Base-by-base conservation (phyloP, 148 eudicot species). In the Silene uniflora region DNA sequence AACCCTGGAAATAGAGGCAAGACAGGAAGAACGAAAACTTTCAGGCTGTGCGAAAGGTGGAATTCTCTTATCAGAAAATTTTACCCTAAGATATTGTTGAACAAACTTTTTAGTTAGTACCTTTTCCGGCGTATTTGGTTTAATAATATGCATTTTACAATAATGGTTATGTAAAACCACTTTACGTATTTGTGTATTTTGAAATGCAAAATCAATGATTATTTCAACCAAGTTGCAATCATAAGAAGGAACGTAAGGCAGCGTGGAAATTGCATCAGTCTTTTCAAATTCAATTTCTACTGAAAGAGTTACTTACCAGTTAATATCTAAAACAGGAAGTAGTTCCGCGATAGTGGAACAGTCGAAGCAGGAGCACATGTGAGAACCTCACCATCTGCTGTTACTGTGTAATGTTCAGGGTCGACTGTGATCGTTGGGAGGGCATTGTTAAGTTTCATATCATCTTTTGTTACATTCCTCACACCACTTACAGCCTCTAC, bases 371-470 rank as follows among this genome's bases (percentile, higher is more conserved):
- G 86, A 52, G 75, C 10, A 81, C 98, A 95, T n/a, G 88, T 81
- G 46, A 94, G 98, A 61, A 78, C 85, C 68, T 78, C 83, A 3
- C 85, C 96, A 79, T 94, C 93, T 60, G 96, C 98, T 49, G 88
- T 86, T 56, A 94, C 96, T 10, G 82, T 82, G 84, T 90, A 94
- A 6, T 88, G 85, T 84, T 94, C 98, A 7, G 98, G 96, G 76
- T 94, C 96, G 8, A 95, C 93, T 6, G 83, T 71, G 73, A 95
- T 92, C 52, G 86, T 69, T 18, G 98, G 98, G 61, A 95, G 92
- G 32, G 96, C 90, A 62, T 90, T 87, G 78, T 95, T 92, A 39
- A 95, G 90, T 86, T 90, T 94, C 98, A 92, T 94, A 84, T 94
- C 91, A 55, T 90, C 91, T 83, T 95, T 95, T 8, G 88, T 84